Percentiles rank a stretch among this genome's conserved stretches.
Conservation (phyloP, 2,329 filamentous ascomycete genomes). For the Alternaria sp. region DNA sequence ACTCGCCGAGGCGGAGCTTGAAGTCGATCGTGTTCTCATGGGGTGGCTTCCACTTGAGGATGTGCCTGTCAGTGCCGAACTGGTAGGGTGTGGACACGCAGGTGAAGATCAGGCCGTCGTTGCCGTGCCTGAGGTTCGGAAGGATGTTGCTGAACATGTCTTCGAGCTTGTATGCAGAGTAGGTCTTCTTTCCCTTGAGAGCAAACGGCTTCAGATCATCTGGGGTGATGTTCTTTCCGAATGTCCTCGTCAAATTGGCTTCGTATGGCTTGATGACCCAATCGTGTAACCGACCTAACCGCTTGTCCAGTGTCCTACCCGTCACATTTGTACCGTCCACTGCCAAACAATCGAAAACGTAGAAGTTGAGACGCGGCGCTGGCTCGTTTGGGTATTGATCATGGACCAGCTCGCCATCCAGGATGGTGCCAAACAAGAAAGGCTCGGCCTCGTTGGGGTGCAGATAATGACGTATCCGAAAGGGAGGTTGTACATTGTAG, state of each 20-base stretch:
- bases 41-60: slow-evolving; percentile 97
- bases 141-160: slow-evolving; percentile 86
- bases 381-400: slow-evolving; percentile 74
- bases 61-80: slow-evolving; percentile 89
- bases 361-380: slow-evolving; percentile 74
- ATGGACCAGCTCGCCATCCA: slow-evolving; percentile 93
- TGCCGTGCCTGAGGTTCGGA: slow-evolving; percentile 85
- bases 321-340: slow-evolving; percentile 80
- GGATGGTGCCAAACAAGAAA: slow-evolving; percentile 81
- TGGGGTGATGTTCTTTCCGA: slow-evolving; percentile 61
- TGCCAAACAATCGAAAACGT: slow-evolving; percentile 92
- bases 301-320: slow-evolving; percentile 83
- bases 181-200: slow-evolving; percentile 87
- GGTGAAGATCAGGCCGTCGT: slow-evolving; percentile 98
- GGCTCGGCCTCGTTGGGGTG: slow-evolving; percentile 62
- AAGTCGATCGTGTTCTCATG: slow-evolving; percentile 97
- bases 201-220: slow-evolving; percentile 70
- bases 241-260: slow-evolving; percentile 59
- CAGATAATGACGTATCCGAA: slow-evolving; percentile 81
- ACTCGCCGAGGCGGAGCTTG: slow-evolving; percentile 74
- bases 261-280: slow-evolving; percentile 77
- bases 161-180: slow-evolving; percentile 81
- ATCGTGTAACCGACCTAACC: slow-evolving; percentile 84
- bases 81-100: slow-evolving; percentile 86
- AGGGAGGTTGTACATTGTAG: slow-evolving; percentile 76